These are phyloP conservation scores for Lactifluus pinguis DNA, from an alignment of 768 basidiomycete species.

Conservation along the genomic window DNA sequence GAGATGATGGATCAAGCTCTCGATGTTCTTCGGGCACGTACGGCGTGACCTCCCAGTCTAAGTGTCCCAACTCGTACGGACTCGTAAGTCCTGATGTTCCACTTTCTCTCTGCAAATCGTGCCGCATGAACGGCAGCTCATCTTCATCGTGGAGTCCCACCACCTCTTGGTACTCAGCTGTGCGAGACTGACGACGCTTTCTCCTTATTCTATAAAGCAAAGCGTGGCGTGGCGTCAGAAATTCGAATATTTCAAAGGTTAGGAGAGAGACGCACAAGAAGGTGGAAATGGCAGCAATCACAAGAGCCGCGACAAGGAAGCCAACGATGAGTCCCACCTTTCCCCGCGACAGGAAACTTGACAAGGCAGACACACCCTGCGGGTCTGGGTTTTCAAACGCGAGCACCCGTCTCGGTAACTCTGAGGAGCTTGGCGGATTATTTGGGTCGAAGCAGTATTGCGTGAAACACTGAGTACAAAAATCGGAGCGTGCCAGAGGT, in stretches of 20 bases:
- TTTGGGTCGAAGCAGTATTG: conserved; percentile 27
- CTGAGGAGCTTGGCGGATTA: conserved; percentile 18
- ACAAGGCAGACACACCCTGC: conserved; percentile 35
- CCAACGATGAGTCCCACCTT: conserved; percentile 44
- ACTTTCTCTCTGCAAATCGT: background rate
- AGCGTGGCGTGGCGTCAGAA: background rate
- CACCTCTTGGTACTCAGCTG: conserved; percentile 1
- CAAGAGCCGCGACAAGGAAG: conserved; percentile 31
- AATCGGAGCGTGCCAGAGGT: conserved; percentile 19
- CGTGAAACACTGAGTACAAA: conserved; percentile 24
- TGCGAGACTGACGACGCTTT: conserved; percentile 7
- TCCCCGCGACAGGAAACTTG: conserved; percentile 35
- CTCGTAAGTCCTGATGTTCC: background rate
- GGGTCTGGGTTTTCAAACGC: conserved; percentile 49
- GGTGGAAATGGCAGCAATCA: conserved; percentile 31
- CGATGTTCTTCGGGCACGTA: background rate
- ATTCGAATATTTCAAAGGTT: background rate
- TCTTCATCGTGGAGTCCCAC: background rate
- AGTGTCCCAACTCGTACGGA: background rate
- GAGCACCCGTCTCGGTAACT: conserved; percentile 32
- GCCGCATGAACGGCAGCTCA: background rate
- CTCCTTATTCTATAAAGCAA: conserved; percentile 7
- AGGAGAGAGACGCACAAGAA: conserved; percentile 27
- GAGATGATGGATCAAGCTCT: no score
- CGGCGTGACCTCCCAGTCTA: background rate